Evolutionary conservation across 495 filamentous ascomycete species (phyloP).

Genomic region (Neurospora sp.): DNA sequence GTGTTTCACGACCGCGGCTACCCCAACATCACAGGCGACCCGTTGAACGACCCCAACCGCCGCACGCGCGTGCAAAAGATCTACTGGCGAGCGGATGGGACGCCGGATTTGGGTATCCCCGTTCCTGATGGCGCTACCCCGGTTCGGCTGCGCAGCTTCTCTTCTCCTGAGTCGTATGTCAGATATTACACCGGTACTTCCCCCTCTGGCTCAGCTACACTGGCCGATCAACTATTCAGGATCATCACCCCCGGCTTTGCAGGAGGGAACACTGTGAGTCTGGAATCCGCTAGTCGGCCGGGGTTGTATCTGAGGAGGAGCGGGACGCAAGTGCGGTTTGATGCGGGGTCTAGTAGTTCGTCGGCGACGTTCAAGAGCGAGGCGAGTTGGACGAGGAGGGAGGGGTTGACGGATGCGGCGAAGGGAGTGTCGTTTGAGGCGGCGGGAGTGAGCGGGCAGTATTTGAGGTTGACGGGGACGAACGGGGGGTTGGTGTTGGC

Average conservation of each 20-base stretch:
- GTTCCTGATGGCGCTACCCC: constrained; percentile 16
- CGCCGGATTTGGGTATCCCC: constrained; percentile 35
- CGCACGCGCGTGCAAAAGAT: constrained; percentile 40
- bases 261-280: constrained; percentile 8
- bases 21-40: constrained; percentile 25
- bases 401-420: constrained; percentile 4
- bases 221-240: constrained; percentile 12
- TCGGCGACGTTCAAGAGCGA: constrained; percentile 2
- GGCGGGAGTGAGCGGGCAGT: constrained; percentile 3
- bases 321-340: constrained; percentile 6
- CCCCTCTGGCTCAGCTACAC: not conserved
- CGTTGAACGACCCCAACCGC: constrained; percentile 32
- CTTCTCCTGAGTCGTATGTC: not conserved
- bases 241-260: constrained; percentile 10
- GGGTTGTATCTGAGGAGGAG: constrained; percentile 5
- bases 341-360: not conserved
- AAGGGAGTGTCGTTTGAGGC: constrained; percentile 12
- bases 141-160: constrained; percentile 2
- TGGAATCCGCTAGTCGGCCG: constrained; percentile 14
- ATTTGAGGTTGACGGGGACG: constrained; percentile 3
- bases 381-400: constrained; percentile 10
- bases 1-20: constrained; percentile 39
- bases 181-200: constrained; percentile 1
- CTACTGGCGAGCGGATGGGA: constrained; percentile 34
- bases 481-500: not conserved